Evolutionary conservation across 2,329 filamentous ascomycete genomes (phyloP).

Genomic region (Fusarium odoratissimum): DNA sequence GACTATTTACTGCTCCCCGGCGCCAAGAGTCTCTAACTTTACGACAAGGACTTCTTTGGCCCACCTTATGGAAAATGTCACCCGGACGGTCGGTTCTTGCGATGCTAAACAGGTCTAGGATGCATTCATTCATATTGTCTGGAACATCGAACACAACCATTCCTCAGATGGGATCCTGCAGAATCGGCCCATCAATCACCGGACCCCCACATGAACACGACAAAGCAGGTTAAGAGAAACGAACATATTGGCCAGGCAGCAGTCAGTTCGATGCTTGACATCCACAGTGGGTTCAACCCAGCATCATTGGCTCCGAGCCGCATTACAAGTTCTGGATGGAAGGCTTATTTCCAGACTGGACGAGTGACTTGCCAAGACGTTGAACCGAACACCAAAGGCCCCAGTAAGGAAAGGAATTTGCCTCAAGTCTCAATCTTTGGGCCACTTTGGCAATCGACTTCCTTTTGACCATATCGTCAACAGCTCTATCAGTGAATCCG

Average conservation of each 20-base stretch:
- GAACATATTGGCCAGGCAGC: neutral
- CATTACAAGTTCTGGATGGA: neutral
- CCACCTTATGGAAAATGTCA: neutral
- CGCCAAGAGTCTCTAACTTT: slow-evolving; percentile 5
- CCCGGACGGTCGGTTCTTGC: neutral
- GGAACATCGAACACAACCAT: neutral
- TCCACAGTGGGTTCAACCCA: neutral
- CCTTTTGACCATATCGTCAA: neutral
- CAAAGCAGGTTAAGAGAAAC: neutral
- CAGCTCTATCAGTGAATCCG: neutral
- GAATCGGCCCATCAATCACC: neutral
- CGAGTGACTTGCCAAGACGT: neutral
- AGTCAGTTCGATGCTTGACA: neutral
- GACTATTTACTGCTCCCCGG: too few species aligned
- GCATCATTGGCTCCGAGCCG: neutral
- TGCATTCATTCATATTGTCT: neutral
- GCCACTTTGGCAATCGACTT: neutral
- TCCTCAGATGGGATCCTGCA: neutral
- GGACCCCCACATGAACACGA: slow-evolving; percentile 4
- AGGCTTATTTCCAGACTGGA: neutral
- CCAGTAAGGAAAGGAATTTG: neutral
- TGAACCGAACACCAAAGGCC: neutral
- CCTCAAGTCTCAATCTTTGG: neutral
- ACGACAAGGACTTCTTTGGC: neutral
- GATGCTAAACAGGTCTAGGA: neutral